Conservation (phyloP, 306 rosid species). For the Quercus parvula region DNA sequence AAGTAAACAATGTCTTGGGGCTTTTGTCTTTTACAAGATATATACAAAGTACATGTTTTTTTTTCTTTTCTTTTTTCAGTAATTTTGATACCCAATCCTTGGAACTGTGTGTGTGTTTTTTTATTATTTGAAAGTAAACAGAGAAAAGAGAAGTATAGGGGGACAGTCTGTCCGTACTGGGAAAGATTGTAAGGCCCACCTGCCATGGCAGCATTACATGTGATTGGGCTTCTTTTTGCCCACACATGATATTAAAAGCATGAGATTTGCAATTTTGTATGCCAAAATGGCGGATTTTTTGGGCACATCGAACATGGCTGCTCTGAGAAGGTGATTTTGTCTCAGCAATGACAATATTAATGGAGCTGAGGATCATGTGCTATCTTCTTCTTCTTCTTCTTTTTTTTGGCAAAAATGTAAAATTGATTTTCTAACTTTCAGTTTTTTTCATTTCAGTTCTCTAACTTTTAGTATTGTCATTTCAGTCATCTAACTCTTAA, state of each 20-base stretch:
- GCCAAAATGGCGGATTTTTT: neutral
- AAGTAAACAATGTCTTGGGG: neutral
- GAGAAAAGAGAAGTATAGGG: neutral
- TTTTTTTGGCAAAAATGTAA: too few relatives aligned
- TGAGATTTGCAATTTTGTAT: neutral
- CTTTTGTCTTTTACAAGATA: neutral
- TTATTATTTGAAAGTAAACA: neutral
- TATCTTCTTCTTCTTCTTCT: too few relatives aligned
- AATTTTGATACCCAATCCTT: neutral
- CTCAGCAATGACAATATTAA: neutral
- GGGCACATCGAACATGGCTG: too few relatives aligned
- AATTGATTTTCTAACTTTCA: too few relatives aligned
- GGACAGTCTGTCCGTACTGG: neutral
- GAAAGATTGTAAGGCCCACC: neutral
- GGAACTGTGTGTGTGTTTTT: too few relatives aligned
- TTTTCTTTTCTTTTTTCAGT: neutral
- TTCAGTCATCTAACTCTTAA: too few relatives aligned
- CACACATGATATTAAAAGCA: neutral
- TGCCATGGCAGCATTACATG: constrained; percentile 21
- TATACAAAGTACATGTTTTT: neutral
- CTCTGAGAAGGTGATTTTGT: neutral
- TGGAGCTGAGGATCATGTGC: too few relatives aligned
- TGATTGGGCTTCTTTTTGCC: constrained; percentile 1
- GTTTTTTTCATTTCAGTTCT: too few relatives aligned
- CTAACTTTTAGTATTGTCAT: too few relatives aligned